These are phyloP conservation scores for Pyrenophora graminea DNA, from an alignment of 2,329 filamentous ascomycete genomes.

Conservation along the genomic window DNA sequence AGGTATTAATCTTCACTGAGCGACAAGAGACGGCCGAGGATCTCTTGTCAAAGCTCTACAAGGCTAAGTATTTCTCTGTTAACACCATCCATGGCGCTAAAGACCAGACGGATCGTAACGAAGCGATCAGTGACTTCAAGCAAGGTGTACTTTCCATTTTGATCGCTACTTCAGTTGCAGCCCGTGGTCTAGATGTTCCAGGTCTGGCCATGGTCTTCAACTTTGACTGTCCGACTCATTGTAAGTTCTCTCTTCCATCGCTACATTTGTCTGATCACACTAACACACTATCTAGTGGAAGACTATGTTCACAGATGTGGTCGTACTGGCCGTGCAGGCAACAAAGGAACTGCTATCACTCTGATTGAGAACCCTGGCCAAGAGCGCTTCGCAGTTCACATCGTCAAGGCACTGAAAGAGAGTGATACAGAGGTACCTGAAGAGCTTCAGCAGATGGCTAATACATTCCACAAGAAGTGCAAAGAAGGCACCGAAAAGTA, in stretches of 20 bases:
- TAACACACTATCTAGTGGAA: constrained; percentile 59
- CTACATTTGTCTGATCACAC: background rate
- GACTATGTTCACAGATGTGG: constrained; percentile 96
- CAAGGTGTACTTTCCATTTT: constrained; percentile 86
- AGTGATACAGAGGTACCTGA: constrained; percentile 84
- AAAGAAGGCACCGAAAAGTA: constrained; percentile 91
- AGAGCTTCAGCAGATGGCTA: constrained; percentile 62
- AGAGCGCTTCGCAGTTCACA: constrained; percentile 85
- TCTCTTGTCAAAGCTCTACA: constrained; percentile 37
- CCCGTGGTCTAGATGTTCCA: constrained; percentile 93
- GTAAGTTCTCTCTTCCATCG: background rate
- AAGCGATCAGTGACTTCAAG: constrained; percentile 44
- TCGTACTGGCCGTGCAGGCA: constrained; percentile 90
- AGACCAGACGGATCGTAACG: constrained; percentile 52
- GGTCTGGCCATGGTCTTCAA: constrained; percentile 95
- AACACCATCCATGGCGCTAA: constrained; percentile 79
- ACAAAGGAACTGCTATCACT: constrained; percentile 91
- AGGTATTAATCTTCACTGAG: constrained; percentile 89
- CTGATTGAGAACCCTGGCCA: constrained; percentile 92
- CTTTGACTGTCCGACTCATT: constrained; percentile 89
- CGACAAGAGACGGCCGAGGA: constrained; percentile 73
- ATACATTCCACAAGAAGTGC: constrained; percentile 83
- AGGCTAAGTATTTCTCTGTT: constrained; percentile 52
- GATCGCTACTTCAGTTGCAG: constrained; percentile 93
- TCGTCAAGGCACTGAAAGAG: constrained; percentile 89